Evolutionary conservation across 805 yeast species (phyloP), one percentile per base, ranked within the genome.

Genomic region (Schwanniomyces yamadae): DNA sequence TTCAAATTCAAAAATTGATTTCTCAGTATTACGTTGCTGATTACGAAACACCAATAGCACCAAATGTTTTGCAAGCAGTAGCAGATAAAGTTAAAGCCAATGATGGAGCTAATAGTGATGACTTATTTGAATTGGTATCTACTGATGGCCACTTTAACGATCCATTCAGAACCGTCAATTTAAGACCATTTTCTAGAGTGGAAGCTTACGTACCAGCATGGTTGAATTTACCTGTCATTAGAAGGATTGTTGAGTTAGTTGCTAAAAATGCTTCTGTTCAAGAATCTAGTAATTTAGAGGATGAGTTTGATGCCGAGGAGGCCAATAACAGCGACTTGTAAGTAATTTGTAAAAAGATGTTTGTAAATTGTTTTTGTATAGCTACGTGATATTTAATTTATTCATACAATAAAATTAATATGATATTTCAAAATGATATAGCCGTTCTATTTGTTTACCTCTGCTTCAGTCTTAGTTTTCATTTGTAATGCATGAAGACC

Each of bases 131-230:
- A 54, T 72, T 80, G 23, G 77, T 80, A 10, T 77, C 84, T 31
- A 75, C 80, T 10, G 83, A 77, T 44, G 88, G 87, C 3, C 83
- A 84, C 52, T 84, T 84, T 52, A 82, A 82, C 41, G 95, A 85
- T 66, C 95, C 95, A 46, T 85, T 84, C 60, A 79, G 88, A 65
- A 72, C 72, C 40, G 81, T 84, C 36, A 80, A 75, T 34, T 75
- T 84, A 30, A 73, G 93, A 57, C 89, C 89, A 37, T 85, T 85
- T 74, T 72, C 84, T 54, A 69, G 85, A 55, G 82, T 83, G 50
- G 88, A 86, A 66, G 89, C 95, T 12, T 93, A 90, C 55, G 91
- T 93, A 44, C 99, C 99, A 25, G 90, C 95, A 1, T 86, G 95
- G 86, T 70, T 93, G 63, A 85, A 83, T 49, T 78, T 90, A 46